phyloP scores from a whole-genome alignment of 768 basidiomycete species.

The Tricholoma flavovirens region DNA sequence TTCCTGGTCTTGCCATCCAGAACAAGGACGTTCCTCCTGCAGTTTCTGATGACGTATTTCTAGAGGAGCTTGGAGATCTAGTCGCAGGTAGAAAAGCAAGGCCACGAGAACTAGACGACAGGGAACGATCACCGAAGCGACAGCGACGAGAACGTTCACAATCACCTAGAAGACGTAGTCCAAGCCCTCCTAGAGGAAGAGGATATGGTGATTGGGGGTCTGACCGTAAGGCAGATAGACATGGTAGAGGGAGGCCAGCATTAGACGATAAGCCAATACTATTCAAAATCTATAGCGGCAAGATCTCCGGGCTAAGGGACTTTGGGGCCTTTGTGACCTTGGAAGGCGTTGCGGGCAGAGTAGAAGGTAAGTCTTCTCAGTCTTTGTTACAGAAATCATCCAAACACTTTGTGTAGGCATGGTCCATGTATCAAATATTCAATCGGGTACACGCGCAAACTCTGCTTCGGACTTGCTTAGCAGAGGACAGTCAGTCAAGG shows the following conservation, averaged over 20 bases:
- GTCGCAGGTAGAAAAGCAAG: conserved; percentile 68
- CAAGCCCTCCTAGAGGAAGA: conserved; percentile 56
- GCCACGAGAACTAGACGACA: conserved; percentile 35
- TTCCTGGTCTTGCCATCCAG: conserved; percentile 83
- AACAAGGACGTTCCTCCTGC: conserved; percentile 63
- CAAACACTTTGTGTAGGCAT: conserved; percentile 53
- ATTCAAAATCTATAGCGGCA: conserved; percentile 93
- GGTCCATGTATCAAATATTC: conserved; percentile 94
- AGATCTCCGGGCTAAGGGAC: conserved; percentile 81
- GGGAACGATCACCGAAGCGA: conserved; percentile 52
- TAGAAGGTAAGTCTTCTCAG: conserved; percentile 64
- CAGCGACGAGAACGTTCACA: conserved; percentile 48
- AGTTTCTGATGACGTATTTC: conserved; percentile 69
- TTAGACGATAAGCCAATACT: conserved; percentile 81
- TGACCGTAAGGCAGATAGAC: conserved; percentile 27
- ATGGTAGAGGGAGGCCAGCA: conserved; percentile 30
- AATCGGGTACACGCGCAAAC: conserved; percentile 77
- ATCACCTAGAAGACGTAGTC: conserved; percentile 45
- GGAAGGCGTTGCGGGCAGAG: conserved; percentile 80
- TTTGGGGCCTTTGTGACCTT: conserved; percentile 93
- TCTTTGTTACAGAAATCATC: conserved; percentile 3
- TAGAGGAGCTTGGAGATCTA: conserved; percentile 87
- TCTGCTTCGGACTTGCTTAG: conserved; percentile 83
- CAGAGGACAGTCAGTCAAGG: conserved; percentile 82
- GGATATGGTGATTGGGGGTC: conserved; percentile 38